Conservation (phyloP, 768 basidiomycete species). For the Termitomyces sp. region DNA sequence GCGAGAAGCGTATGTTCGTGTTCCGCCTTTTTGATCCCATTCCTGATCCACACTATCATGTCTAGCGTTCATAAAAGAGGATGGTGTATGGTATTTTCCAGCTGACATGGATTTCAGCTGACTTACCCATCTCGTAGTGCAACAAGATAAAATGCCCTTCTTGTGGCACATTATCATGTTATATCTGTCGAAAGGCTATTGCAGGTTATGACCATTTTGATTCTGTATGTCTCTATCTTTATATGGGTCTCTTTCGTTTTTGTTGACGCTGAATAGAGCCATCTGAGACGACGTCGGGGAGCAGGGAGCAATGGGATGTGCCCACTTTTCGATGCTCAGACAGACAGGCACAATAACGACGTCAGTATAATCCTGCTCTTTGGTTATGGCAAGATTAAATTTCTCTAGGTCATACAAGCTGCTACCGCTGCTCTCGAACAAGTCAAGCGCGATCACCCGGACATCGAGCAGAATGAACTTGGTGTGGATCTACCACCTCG, state of each 20-base stretch:
- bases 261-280: neutral
- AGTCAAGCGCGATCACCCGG: conserved; percentile 44
- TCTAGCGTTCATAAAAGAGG: conserved; percentile 12
- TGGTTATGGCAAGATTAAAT: neutral
- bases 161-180: conserved; percentile 61
- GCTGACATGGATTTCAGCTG: neutral
- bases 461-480: conserved; percentile 41
- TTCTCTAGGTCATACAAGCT: conserved; percentile 47
- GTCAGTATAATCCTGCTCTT: neutral
- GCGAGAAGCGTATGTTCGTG: conserved; percentile 46
- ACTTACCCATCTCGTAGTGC: conserved; percentile 34
- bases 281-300: neutral
- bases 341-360: conserved; percentile 5
- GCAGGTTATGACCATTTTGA: conserved; percentile 60
- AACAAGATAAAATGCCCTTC: conserved; percentile 70
- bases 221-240: neutral
- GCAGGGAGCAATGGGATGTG: conserved; percentile 2
- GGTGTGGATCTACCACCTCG: conserved; percentile 41
- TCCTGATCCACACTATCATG: neutral
- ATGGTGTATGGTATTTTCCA: conserved; percentile 4
- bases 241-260: neutral
- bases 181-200: conserved; percentile 62
- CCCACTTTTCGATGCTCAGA: conserved; percentile 3
- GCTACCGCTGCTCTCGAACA: conserved; percentile 47
- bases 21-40: neutral